Evolutionary conservation across 257 asterid genomes (phyloP).

Genomic region (Plectranthus barbatus): DNA sequence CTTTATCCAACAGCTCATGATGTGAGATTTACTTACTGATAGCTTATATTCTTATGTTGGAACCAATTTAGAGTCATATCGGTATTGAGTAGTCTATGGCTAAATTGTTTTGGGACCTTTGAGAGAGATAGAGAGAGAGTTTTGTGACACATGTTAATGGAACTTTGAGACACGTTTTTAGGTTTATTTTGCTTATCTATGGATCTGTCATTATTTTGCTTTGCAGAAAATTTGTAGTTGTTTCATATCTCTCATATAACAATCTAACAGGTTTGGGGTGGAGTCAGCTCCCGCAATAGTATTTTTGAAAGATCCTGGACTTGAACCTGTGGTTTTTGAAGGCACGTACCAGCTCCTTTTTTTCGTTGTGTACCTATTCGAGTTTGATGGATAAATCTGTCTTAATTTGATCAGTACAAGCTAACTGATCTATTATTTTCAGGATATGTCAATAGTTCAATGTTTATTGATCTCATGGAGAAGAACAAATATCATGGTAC

Average conservation of each 20-base stretch:
- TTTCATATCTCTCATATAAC: conserved; percentile 6
- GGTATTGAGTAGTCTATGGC: background rate
- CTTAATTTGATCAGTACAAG: conserved; percentile 10
- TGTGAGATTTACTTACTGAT: background rate
- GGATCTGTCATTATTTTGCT: background rate
- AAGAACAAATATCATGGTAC: conserved; percentile 79
- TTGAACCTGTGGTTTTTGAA: conserved; percentile 71
- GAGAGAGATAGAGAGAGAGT: background rate
- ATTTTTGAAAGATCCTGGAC: conserved; percentile 84
- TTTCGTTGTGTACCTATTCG: background rate
- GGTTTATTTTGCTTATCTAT: background rate
- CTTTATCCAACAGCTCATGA: background rate
- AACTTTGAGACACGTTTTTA: background rate
- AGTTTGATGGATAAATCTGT: background rate
- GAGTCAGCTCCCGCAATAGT: conserved; percentile 93
- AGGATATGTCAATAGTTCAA: conserved; percentile 74
- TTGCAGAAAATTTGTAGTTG: background rate
- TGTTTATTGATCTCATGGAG: conserved; percentile 77
- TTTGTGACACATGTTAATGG: background rate
- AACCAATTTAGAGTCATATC: background rate
- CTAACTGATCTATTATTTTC: conserved; percentile 33
- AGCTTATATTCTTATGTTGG: background rate
- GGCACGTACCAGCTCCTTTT: conserved; percentile 35
- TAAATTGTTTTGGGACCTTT: background rate
- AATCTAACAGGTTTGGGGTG: conserved; percentile 61